Evolutionary conservation across 768 basidiomycete species (phyloP).

Genomic region (Termitomyces sp.): DNA sequence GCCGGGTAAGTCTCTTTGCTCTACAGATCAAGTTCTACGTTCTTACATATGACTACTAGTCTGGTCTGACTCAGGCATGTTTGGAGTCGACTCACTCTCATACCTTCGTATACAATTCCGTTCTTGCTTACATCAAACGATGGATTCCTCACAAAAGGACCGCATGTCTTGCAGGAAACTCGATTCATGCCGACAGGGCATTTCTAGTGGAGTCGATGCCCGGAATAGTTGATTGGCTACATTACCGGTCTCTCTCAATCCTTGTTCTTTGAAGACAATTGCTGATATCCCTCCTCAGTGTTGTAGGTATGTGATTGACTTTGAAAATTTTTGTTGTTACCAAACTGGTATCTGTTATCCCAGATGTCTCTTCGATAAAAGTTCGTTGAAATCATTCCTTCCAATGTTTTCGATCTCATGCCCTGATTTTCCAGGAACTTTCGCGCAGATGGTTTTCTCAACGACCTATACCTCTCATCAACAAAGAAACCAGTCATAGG

Average conservation of each 20-base stretch:
- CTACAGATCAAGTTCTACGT: not conserved
- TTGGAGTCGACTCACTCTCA: constrained; percentile 63
- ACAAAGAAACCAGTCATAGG: constrained; percentile 54
- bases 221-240: constrained; percentile 71
- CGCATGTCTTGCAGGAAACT: constrained; percentile 82
- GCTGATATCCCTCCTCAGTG: constrained; percentile 34
- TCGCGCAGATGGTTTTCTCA: constrained; percentile 69
- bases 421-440: constrained; percentile 50
- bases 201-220: constrained; percentile 83
- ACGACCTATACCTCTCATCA: constrained; percentile 26
- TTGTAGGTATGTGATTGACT: constrained; percentile 55
- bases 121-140: constrained; percentile 76
- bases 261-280: not conserved
- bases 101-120: constrained; percentile 54
- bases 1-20: constrained; percentile 42
- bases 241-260: constrained; percentile 58
- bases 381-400: constrained; percentile 29
- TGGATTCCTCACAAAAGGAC: constrained; percentile 70
- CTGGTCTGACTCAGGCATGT: constrained; percentile 81
- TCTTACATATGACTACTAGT: constrained; percentile 36
- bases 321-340: not conserved
- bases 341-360: not conserved
- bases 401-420: not conserved
- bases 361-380: constrained; percentile 86
- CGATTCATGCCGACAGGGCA: constrained; percentile 76